Evolutionary conservation across 2,329 filamentous ascomycete genomes (phyloP), one percentile per base, ranked within the genome.

Genomic region (Stenocarpella maydis): DNA sequence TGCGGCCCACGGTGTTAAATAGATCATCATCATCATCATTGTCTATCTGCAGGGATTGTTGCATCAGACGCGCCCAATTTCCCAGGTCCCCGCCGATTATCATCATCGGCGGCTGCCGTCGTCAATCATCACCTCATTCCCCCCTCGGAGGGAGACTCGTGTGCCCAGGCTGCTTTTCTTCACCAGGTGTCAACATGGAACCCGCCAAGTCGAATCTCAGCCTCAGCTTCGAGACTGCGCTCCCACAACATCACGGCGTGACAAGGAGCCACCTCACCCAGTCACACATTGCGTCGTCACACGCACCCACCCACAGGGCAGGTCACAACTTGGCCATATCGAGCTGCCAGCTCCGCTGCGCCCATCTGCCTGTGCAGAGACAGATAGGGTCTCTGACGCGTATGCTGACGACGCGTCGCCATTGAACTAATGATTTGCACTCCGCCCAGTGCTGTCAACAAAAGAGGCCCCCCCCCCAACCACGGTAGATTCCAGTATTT

Each of bases 101-200:
- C 65, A 58, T 31, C 52, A 14, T 58, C 28, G 53, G 52, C 49
- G 43, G 65, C 52, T 67, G 53, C 43, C 45, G 43, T 39, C 28
- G 65, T 17, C 65, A 43, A 67, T 67, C 65, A 54, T 58, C 65
- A 67, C 43, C 21, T 63, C 58, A 49, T 49, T 28, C 28, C 43
- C 58, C 41, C 28, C 49, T 43, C 58, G 47, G 28, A 41, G 43
- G 58, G 58, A 63, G 12, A 49, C 26, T 47, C 43, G 15, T 49
- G 28, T 31, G 34, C 34, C 43, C 58, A 28, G 58, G 15, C 26
- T 49, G 28, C 6, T 7, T 19, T 63, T n/a, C 14, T 49, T 21
- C 39, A 49, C n/a, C 58, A 49, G 24, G 58, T 63, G 58, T 63
- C 58, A 63, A 49, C 37, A 49, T 63, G 58, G 49, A 63, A 63